Conservation (phyloP, 2,329 filamentous ascomycete species). For the Xylaria sp. region DNA sequence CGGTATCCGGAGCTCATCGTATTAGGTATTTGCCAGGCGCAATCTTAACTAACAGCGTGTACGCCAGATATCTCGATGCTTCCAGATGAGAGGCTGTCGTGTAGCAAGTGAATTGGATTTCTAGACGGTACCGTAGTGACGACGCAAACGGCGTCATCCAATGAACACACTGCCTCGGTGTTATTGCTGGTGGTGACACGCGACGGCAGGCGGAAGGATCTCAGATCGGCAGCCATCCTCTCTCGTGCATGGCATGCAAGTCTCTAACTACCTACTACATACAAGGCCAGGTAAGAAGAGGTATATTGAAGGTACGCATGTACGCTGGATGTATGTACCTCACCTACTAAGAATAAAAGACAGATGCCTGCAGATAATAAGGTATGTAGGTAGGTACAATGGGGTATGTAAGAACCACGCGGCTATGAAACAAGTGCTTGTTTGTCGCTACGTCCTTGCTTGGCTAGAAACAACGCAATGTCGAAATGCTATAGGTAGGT, state of each 20-base stretch:
- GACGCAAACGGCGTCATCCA: conserved; percentile 48
- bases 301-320: background rate
- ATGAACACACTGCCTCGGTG: conserved; percentile 36
- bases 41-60: conserved; percentile 39
- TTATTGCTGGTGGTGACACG: conserved; percentile 40
- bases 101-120: conserved; percentile 46
- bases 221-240: conserved; percentile 37
- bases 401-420: conserved; percentile 28
- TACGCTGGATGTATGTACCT: background rate
- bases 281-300: background rate
- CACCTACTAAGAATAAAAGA: conserved; percentile 14
- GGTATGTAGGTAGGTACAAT: conserved; percentile 14
- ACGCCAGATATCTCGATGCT: conserved; percentile 43
- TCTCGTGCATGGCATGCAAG: conserved; percentile 28
- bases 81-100: conserved; percentile 46
- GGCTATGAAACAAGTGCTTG: conserved; percentile 35
- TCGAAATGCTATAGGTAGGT: conserved; percentile 30
- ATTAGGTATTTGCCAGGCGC: conserved; percentile 26
- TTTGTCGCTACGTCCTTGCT: conserved; percentile 25
- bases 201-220: conserved; percentile 40
- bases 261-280: background rate
- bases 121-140: conserved; percentile 25
- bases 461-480: background rate
- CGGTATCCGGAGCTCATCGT: conserved; percentile 38
- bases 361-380: conserved; percentile 17